Base-by-base conservation (phyloP, 306 rosid genomes). In the Rosa rugosa region DNA sequence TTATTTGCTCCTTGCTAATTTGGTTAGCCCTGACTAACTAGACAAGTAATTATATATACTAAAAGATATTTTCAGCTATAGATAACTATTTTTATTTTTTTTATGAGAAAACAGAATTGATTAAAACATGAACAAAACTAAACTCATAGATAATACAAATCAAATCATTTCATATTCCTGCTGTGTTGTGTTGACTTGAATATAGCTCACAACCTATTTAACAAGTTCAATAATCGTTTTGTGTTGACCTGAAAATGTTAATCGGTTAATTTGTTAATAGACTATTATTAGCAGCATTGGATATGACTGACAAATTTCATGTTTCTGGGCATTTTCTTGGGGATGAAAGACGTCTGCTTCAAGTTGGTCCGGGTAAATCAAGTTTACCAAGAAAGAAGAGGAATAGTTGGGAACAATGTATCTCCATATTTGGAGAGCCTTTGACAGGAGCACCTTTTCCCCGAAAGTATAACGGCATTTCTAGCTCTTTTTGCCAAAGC, bases 401-500 rank as follows among this genome's bases (percentile, higher is more conserved):
- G 72, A 87, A 57, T 72, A 77, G 85, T 62, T 81, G 80, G 86
- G 88, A 85, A 69, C 90, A 77, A 10, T 62, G 60, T 72, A 72
- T 83, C 57, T 85, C 87, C 54, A 41, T 84, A 17, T 67, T 84
- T 50, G 76, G 86, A 22, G 88, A 88, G 74, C 84, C 84, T 27
- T 75, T 80, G 74, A 34, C 74, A 20, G 83, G 69, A 42, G 69
- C 87, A 54, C 69, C 77, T 63, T 77, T 62, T 63, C 60, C 54
- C 59, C 69, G 78, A 51, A 86, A 69, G 50, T 82, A 68, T 68
- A 76, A 71, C 44, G 81, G 91, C 81, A 71, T 81, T 47, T 83
- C 93, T 78, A 87, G 97, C 85, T 88, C 89, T 72, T 83, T 83
- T 77, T 73, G 80, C 84, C 83, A 69, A 45, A 84, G 68, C 77